phyloP scores from a whole-genome alignment of 257 asterid species.

The Galeopsis tetrahit region DNA sequence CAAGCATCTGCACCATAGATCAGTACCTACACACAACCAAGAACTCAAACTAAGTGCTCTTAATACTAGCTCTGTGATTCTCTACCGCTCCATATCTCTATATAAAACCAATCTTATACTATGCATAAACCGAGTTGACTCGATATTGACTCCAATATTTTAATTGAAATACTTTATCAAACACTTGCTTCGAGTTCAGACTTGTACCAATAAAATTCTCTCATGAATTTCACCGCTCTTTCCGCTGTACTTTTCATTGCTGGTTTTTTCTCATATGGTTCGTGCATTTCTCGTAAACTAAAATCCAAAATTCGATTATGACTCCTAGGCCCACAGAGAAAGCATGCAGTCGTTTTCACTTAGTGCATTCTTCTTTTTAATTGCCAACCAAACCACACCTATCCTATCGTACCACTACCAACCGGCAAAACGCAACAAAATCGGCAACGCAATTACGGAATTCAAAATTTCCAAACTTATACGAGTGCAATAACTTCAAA shows the following conservation, averaged over 20 bases:
- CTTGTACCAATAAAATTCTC: not conserved
- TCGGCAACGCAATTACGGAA: not conserved
- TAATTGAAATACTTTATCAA: not conserved
- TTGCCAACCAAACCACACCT: constrained; percentile 18
- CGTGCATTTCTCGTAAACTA: not conserved
- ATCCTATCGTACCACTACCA: not conserved
- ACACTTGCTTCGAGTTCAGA: not conserved
- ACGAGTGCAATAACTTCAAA: not conserved
- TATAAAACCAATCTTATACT: not conserved
- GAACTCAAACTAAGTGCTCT: not conserved
- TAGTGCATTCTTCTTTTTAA: not conserved
- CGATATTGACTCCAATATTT: not conserved
- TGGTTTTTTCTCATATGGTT: not conserved
- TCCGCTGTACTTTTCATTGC: not conserved
- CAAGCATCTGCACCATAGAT: not conserved
- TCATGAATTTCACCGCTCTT: not conserved
- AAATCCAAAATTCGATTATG: not conserved
- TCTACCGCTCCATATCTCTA: not conserved
- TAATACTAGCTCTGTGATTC: not conserved
- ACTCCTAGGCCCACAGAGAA: not conserved
- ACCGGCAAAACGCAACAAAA: not conserved
- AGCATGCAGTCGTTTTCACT: not conserved
- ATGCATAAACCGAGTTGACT: not conserved
- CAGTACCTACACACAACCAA: not conserved
- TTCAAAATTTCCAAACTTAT: not conserved